Evolutionary conservation across 768 basidiomycete species (phyloP).

Genomic region (Boletus subcaerulescens): DNA sequence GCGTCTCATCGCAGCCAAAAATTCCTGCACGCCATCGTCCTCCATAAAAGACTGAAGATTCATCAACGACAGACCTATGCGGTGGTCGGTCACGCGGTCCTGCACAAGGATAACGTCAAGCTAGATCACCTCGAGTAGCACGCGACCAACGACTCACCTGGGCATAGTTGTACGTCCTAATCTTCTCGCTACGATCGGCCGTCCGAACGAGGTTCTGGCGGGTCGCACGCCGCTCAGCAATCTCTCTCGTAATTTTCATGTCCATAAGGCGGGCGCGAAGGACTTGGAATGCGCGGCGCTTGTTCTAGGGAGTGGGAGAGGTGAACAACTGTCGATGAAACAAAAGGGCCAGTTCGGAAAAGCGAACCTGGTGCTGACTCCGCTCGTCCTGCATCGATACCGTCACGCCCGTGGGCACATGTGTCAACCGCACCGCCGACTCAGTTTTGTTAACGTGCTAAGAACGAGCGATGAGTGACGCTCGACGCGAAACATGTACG

Average conservation of each 20-base stretch:
- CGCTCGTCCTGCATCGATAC: slow-evolving; percentile 99
- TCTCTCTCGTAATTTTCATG: slow-evolving; percentile 65
- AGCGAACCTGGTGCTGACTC: slow-evolving; percentile 82
- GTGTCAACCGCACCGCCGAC: slow-evolving; percentile 92
- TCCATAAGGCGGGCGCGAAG: slow-evolving; percentile 85
- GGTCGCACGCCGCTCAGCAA: slow-evolving; percentile 64
- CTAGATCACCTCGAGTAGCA: too few species aligned
- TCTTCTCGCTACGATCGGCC: slow-evolving; percentile 89
- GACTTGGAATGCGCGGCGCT: slow-evolving; percentile 89
- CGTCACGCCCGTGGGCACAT: slow-evolving; percentile 87
- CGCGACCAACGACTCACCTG: slow-evolving; percentile 45
- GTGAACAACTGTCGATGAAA: neutral
- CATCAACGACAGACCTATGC: slow-evolving; percentile 73
- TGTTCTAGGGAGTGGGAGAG: slow-evolving; percentile 54
- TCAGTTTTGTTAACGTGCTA: slow-evolving; percentile 99
- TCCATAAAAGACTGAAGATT: slow-evolving; percentile 66
- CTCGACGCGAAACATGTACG: neutral
- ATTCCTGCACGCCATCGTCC: slow-evolving; percentile 56
- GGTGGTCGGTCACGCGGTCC: slow-evolving; percentile 93
- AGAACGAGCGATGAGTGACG: neutral
- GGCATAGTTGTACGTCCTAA: slow-evolving; percentile 92
- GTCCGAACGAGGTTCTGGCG: slow-evolving; percentile 74
- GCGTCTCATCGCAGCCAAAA: slow-evolving; percentile 55
- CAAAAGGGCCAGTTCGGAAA: neutral
- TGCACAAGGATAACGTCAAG: slow-evolving; percentile 27